A percentile compares a stretch with the other conserved stretches of the same genome.
phyloP scores from a whole-genome alignment of 805 yeast genomes.

The Lachancea dasiensis region DNA sequence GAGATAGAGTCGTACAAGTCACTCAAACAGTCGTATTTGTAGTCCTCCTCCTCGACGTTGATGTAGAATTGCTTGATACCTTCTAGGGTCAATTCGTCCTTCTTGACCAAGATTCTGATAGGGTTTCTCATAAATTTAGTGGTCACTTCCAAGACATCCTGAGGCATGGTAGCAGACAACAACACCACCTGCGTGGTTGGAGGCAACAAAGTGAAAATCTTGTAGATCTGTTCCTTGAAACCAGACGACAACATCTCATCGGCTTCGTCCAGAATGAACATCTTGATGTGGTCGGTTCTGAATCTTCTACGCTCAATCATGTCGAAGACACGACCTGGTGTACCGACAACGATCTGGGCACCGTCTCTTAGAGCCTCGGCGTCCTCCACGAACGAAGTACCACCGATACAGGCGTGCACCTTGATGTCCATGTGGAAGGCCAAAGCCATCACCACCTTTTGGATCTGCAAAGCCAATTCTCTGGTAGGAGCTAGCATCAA shows the following conservation, averaged over 20 bases:
- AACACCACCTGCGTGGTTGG: constrained; percentile 86
- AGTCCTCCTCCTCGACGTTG: constrained; percentile 86
- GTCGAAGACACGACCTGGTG: constrained; percentile 97
- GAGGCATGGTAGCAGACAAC: constrained; percentile 90
- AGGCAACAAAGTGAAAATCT: constrained; percentile 80
- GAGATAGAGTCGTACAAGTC: constrained; percentile 93
- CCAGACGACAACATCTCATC: constrained; percentile 89
- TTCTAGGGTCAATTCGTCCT: constrained; percentile 89
- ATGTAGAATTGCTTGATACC: constrained; percentile 92
- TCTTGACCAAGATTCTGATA: constrained; percentile 86
- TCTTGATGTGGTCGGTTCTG: constrained; percentile 76
- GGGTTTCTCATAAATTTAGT: constrained; percentile 90
- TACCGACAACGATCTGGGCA: constrained; percentile 92
- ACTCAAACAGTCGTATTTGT: constrained; percentile 90
- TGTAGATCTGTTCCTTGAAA: constrained; percentile 92
- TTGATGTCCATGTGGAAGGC: constrained; percentile 87
- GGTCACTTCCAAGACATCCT: constrained; percentile 87
- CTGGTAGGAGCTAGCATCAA: constrained; percentile 94
- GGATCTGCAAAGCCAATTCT: constrained; percentile 95
- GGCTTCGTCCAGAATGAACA: constrained; percentile 96
- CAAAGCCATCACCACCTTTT: constrained; percentile 82
- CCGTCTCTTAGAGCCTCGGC: constrained; percentile 76
- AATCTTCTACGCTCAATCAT: constrained; percentile 89
- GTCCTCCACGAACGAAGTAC: constrained; percentile 86
- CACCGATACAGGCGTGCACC: constrained; percentile 97